Base-by-base conservation (phyloP, 768 basidiomycete genomes). In the Galerina sulciceps region DNA sequence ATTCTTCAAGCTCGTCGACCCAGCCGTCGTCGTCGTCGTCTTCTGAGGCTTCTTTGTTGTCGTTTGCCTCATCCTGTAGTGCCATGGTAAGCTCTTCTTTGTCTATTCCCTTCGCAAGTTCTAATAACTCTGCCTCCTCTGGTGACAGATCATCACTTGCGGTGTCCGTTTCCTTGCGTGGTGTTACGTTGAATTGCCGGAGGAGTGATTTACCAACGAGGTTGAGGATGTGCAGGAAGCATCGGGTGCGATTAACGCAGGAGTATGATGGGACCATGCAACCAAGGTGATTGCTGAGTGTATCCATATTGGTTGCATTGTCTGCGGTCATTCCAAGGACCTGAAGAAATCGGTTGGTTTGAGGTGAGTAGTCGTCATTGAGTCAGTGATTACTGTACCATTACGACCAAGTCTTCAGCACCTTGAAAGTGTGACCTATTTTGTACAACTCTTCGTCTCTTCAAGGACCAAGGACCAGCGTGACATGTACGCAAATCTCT, bases 161-260 rank as follows among this genome's bases (percentile, higher is more conserved):
- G 1, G 20, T 52, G 50, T 63, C 61, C 10, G 22, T 52, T 10
- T 59, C 60, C 3, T 22, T 31, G 40, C 67, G 66, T 4, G 61
- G 58, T 10, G 26, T 6, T 3, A 72, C 43, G 26, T 80, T 74
- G 63, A 80, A 81, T 49, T 68, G 63, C 0, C 50, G 1, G 0
- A 80, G 35, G 0, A 78, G 18, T 0, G 60, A 64, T 46, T 77
- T 76, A 0, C 73, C 76, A 1, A 75, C 64, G 0, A 82, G 62
- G 40, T 75, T 77, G 17, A 79, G 17, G 3, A 76, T 63, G 45
- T 82, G 80, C 0, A 63, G 54, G 51, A 82, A 79, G 57, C 80
- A 83, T 0, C 66, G 49, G 0, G 67, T 69, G 1, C 64, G 73
- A 22, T 66, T 74, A 0, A 54, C n/a, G 2, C 74, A 73, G 2